Base-by-base conservation (phyloP, 2,329 filamentous ascomycete species). In the Parastagonospora avenae region DNA sequence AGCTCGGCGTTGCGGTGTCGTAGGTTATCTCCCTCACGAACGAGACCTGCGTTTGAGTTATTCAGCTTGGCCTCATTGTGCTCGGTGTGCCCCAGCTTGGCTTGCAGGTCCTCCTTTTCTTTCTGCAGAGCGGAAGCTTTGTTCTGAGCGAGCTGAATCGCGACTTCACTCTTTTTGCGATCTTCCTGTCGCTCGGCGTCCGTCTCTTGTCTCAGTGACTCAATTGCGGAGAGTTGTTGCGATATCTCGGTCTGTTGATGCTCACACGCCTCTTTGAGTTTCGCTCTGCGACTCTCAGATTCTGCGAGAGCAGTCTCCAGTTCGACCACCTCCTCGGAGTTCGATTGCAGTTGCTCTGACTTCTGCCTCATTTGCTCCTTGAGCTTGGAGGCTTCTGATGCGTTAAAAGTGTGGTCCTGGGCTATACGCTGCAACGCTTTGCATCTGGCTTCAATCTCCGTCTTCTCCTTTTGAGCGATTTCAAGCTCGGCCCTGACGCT, bases 91-190 rank as follows among this genome's bases (percentile, higher is more conserved):
- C 60, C 48, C 16, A 68, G 33, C 7, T 19, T 42, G 8, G 43
- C 32, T 12, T 44, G 31, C 1, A 67, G 24, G 1, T 54, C 28
- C 16, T 50, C 31, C 2, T 59, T 67, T 15, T 64, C 51, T 8
- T 52, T 42, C 12, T 60, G 44, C 2, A 64, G 32, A 4, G 12
- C 27, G 1, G 24, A 15, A 1, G 47, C 24, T 6, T 55, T 41
- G n/a, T 52, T 41, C 10, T 42, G 46, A 4, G 43, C 28, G 7
- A 50, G 15, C 29, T 56, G 38, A n/a, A 64, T 24, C 3, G 19
- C 19, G 19, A 5, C 29, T 6, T 52, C 42, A 8, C 11, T 30
- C 8, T 60, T 51, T 36, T 55, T 42, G 14, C 46, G 51, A 30
- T 29, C 30, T 30, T 57, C 43, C 4, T 16, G 9, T 8, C 44